Base-by-base conservation (phyloP, 345 rosid genomes). In the Boechera divaricarpa region DNA sequence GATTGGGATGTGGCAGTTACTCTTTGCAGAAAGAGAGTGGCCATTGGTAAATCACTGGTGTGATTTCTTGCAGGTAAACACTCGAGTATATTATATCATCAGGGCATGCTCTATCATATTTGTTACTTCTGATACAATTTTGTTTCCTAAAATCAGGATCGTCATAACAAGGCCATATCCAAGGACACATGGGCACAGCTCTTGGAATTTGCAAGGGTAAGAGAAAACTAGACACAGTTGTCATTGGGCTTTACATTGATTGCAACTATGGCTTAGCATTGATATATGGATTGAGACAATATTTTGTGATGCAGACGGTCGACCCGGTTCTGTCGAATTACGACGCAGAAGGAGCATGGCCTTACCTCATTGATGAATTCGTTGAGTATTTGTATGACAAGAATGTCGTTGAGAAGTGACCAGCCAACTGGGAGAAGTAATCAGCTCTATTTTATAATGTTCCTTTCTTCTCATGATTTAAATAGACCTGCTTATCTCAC, bases 311-410 rank as follows among this genome's bases (percentile, higher is more conserved):
- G 73, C 90, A 92, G 99, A 86, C 60, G 1, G 92, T 91, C 74
- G 94, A 91, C 54, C 85, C 88, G 1, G 54, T 57, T 15, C 82
- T 95, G 45, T 83, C 93, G 13, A 92, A 89, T 67, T 95, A 95
- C 58, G 97, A 90, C 31, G 87, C 96, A 0, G 98, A 95, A 83
- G 97, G 98, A 67, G 99, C 97, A 12, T 95, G 99, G 99, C 98
- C 99, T 0, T 92, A 92, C 81, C 96, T 95, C 54, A 91, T 91
- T 5, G 99, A 95, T 73, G 99, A 95, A 77, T 95, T 95, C 18
- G 98, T 88, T n/a, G 99, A 95, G 67, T 92, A 91, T 84, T 77
- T 91, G 88, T 61, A 80, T 39, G 98, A 93, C 82, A 91, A 85
- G 70, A 80, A 76, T 67, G 79, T 90, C 44, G 67, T 82, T 48